Base-by-base conservation (phyloP, 2,329 filamentous ascomycete species). In the Fusarium verrucosum region DNA sequence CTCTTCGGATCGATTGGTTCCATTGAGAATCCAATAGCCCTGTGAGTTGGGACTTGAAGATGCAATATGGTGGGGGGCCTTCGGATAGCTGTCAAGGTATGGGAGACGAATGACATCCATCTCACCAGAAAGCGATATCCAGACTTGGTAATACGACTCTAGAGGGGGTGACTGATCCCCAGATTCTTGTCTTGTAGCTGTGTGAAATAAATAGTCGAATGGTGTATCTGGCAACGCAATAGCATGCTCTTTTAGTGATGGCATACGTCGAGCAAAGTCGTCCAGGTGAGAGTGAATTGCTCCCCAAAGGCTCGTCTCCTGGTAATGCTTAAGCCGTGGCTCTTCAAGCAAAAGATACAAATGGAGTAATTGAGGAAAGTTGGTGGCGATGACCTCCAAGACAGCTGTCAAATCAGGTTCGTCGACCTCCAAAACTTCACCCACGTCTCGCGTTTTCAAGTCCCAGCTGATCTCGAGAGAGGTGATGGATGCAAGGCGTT, bases 401-500 rank as follows among this genome's bases (percentile, higher is more conserved):
- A 38, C 19, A 14, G 14, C 2, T 4, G 2, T 11, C 11, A 38
- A 14, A 8, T 23, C 19, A 6, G 19, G 8, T 11, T 9, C 8
- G 14, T 38, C 19, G 13, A 38, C n/a, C n/a, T n/a, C n/a, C n/a
- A n/a, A n/a, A n/a, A n/a, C n/a, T n/a, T n/a, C n/a, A n/a, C n/a
- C n/a, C n/a, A n/a, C n/a, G n/a, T n/a, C 23, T 23, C 23, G 23
- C 23, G 8, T 23, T 23, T 23, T 49, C 33, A 49, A 22, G 3
- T 17, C 22, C 56, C 54, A 59, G 13, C 13, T 36, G 4, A 59
- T 11, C 17, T 59, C 54, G 1, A 59, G 23, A 14, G 45, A 32
- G 1, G 45, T 59, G 2, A 45, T 10, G 1, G 13, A 13, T 5
- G 38, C 7, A 8, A 36, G 22, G 17, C 56, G 32, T 11, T 44